Evolutionary conservation across 805 yeast species (phyloP), one percentile per base, ranked within the genome.

Genomic region (Saccharomyces paradoxus): DNA sequence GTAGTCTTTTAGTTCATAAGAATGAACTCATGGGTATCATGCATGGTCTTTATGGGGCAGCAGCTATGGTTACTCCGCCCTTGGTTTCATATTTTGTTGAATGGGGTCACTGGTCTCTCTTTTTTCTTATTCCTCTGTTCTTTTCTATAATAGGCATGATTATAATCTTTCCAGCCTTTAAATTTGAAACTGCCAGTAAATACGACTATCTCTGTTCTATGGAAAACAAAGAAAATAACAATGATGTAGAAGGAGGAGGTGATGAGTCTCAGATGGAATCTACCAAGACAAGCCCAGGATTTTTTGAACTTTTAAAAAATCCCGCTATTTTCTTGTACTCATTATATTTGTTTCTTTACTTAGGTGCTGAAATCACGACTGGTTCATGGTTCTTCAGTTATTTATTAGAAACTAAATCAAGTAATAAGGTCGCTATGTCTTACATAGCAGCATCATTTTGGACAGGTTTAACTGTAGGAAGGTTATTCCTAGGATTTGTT

Each of bases 381-480:
- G 89, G 85, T 1, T 84, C 89, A 2, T 86, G 91, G 90, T 71
- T 82, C 21, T 82, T 82, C 49, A 81, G 89, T 2, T 86, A 78
- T 61, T 68, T 86, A 53, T 72, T 82, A 46, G 78, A 76, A 27
- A 78, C 81, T 52, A 77, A 86, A 55, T 68, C 75, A 14, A 82
- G 82, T 17, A 70, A 73, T 50, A 71, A 71, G 31, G 60, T 71
- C 1, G 65, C 71, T 22, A 79, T 82, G 63, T 86, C 89, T 8
- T 83, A 80, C 61, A 81, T 84, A 13, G 81, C 86, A 0, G 78
- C 89, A 4, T 84, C 87, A 14, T 85, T 78, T 63, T 86, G 90
- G 90, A 77, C 78, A 26, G 92, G 92, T 0, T 66, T 86, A 22
- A 82, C 90, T 0, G 56, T 77, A 14, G 92, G 92, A 0, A 71